Evolutionary conservation across 208 protist genomes (phyloP).

Genomic region (Crithidia sp.): DNA sequence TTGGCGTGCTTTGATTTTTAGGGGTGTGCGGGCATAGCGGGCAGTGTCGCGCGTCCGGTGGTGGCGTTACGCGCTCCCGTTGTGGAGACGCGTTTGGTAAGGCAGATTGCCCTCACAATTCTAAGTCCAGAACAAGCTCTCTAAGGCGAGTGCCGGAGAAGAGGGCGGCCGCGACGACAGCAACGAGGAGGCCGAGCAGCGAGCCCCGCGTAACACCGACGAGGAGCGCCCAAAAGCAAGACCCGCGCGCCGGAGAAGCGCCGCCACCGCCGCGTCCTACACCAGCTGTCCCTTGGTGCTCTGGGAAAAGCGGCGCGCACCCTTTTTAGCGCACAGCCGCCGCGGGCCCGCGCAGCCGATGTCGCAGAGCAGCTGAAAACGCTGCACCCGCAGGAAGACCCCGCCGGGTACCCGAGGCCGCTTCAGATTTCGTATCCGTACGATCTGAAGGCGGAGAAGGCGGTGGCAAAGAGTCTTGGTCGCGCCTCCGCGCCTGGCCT

Average conservation of each 20-base stretch:
- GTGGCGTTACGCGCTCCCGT: neutral
- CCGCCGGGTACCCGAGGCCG: neutral
- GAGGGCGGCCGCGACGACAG: neutral
- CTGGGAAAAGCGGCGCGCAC: constrained; percentile 21
- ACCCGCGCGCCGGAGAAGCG: neutral
- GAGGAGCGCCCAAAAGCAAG: neutral
- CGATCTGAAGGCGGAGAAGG: constrained; percentile 8
- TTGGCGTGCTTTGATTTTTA: neutral
- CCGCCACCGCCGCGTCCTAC: constrained; percentile 7
- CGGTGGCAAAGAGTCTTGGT: constrained; percentile 14
- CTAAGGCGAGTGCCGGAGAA: neutral
- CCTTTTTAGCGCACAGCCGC: constrained; percentile 7
- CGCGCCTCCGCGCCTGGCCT: constrained; percentile 24
- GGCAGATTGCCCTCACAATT: too few relatives aligned
- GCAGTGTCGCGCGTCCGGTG: neutral
- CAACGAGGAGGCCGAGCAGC: neutral
- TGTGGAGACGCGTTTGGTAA: too few relatives aligned
- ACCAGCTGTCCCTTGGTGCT: constrained; percentile 16
- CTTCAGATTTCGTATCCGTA: neutral
- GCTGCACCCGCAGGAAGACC: constrained; percentile 17
- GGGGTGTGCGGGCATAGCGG: neutral
- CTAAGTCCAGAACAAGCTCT: too few relatives aligned
- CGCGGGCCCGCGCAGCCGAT: neutral
- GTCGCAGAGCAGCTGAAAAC: constrained; percentile 1
- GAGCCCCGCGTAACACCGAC: neutral